Evolutionary conservation across 495 filamentous ascomycete genomes (phyloP), one percentile per base, ranked within the genome.

Genomic region (Tuber indicum): DNA sequence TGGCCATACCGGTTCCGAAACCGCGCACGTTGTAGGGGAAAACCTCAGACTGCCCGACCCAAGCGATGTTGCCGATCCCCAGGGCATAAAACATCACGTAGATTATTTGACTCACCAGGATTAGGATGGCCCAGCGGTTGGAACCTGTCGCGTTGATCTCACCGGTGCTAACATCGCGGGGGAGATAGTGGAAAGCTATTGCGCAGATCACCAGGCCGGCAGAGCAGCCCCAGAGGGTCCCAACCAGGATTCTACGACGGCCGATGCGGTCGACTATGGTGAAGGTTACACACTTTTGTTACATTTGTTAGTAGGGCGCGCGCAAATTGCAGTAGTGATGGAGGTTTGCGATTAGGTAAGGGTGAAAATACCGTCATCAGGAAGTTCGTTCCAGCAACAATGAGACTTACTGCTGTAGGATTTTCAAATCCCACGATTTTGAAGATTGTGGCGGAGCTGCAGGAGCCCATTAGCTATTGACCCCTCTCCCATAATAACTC

Each of bases 61-160:
- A 98, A 1, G 94, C 94, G 1, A 97, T 92, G 76, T 93, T 94
- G 10, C 94, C 94, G 5, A 97, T 88, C 26, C 94, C 94, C 16
- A 93, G 86, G 19, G 94, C 94, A 82, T 95, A 98, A 0, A 89
- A 90, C 75, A 92, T 91, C 1, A 95, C 93, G 84, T 95, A 98
- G 36, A 94, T 74, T 77, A 92, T 91, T 32, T 79, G 78, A 17
- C 77, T 76, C 26, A 70, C 78, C 2, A 80, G 45, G 46, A 76
- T 66, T 10, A 79, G 58, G n/a, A 79, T 79, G 3, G 76, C 75
- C 72, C 77, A 81, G 43, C 72, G 77, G 71, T 81, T 81, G 3
- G 78, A 74, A 19, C 78, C 72, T n/a, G 78, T 77, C 46, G 71
- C 44, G 45, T 69, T 52, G 23, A 81, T 42, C 12, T 81, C 78